These are phyloP conservation scores for Platanthera guangdongensis DNA, from an alignment of 106 monocot genomes.

Conservation along the genomic window DNA sequence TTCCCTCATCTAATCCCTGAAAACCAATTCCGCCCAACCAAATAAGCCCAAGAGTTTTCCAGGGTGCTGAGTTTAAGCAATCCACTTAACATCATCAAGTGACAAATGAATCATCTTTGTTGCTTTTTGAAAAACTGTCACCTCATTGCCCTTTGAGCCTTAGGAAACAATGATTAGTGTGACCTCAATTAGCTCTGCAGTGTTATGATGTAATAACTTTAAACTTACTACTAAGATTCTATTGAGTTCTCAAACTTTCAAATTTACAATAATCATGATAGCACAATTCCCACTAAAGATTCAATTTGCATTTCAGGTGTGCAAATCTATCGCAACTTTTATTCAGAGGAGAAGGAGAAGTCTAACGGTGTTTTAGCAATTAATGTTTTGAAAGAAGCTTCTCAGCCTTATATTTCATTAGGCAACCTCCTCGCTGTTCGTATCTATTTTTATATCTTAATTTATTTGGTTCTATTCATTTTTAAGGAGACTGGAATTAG, in stretches of 20 bases:
- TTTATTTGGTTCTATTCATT: background rate
- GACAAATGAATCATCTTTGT: background rate
- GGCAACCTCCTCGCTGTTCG: conserved; percentile 54
- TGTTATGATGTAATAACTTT: background rate
- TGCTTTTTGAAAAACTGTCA: background rate
- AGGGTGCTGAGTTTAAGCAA: background rate
- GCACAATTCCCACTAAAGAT: background rate
- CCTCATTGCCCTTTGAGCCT: background rate
- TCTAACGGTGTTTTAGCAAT: conserved; percentile 72
- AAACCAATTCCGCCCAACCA: no score
- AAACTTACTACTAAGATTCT: background rate
- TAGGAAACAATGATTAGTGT: background rate
- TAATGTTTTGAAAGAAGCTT: conserved; percentile 51
- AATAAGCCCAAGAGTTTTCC: background rate
- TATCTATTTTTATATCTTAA: conserved; percentile 3
- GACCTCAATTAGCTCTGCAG: background rate
- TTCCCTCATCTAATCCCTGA: no score
- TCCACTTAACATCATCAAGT: background rate
- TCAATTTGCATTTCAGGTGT: conserved; percentile 41
- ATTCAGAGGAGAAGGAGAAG: conserved; percentile 72
- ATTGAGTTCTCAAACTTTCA: background rate
- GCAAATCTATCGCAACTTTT: conserved; percentile 77
- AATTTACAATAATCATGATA: background rate
- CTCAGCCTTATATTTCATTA: conserved; percentile 54
- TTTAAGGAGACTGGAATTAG: background rate